Conservation (phyloP, 768 basidiomycete species). For the Phylloporus scabripes region DNA sequence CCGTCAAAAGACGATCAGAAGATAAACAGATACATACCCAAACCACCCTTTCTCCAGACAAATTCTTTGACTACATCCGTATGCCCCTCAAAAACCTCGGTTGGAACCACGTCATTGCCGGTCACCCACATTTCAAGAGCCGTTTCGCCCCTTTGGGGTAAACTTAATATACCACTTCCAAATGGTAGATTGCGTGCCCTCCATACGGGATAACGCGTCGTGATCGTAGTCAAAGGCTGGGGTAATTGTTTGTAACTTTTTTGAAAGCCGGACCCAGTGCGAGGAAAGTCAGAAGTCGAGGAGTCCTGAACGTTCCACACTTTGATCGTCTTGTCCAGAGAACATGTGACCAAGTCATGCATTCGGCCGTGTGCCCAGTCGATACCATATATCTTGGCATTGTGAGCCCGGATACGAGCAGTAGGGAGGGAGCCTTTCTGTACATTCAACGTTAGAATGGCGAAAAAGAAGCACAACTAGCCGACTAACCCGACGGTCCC, state of each 20-base stretch:
- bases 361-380: constrained; percentile 81
- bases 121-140: constrained; percentile 76
- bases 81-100: constrained; percentile 82
- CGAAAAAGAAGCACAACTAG: neutral
- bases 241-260: constrained; percentile 7
- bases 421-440: constrained; percentile 88
- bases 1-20: neutral
- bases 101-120: constrained; percentile 34
- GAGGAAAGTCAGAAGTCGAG: constrained; percentile 13
- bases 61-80: constrained; percentile 96
- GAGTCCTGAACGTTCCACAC: constrained; percentile 51
- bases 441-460: constrained; percentile 2
- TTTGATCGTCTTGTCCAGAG: constrained; percentile 91
- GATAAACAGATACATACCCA: constrained; percentile 35
- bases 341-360: constrained; percentile 90
- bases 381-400: constrained; percentile 94
- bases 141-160: constrained; percentile 86
- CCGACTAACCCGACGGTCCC: constrained; percentile 81
- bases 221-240: constrained; percentile 48
- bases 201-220: constrained; percentile 90
- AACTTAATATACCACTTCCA: constrained; percentile 77
- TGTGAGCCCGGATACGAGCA: constrained; percentile 70
- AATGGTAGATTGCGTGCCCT: constrained; percentile 90
- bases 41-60: constrained; percentile 79
- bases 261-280: constrained; percentile 3